phyloP scores from a whole-genome alignment of 495 filamentous ascomycete species.

The Aspergillus saccharolyticus region DNA sequence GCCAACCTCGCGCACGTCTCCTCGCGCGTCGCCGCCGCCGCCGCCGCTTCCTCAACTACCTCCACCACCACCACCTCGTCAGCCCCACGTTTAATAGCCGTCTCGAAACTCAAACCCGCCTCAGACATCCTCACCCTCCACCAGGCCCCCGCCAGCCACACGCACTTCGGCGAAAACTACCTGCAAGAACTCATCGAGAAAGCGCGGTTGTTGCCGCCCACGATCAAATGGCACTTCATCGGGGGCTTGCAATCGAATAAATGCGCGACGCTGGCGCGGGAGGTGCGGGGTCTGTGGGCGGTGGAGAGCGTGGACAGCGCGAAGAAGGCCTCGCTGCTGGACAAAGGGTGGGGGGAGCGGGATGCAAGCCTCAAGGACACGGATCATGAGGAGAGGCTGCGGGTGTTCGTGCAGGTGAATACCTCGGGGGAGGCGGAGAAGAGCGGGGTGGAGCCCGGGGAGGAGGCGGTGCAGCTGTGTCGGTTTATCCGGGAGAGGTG shows the following conservation, averaged over 20 bases:
- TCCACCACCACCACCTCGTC: conserved; percentile 11
- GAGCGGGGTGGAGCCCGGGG: conserved; percentile 64
- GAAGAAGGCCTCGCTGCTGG: conserved; percentile 79
- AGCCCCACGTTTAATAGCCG: conserved; percentile 73
- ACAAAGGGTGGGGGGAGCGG: conserved; percentile 65
- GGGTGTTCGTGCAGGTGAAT: conserved; percentile 89
- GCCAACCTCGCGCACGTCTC: conserved; percentile 35
- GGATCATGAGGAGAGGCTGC: conserved; percentile 36
- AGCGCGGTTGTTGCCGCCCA: conserved; percentile 69
- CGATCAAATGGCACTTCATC: conserved; percentile 93
- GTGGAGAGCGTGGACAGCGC: conserved; percentile 82
- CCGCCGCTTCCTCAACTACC: no score
- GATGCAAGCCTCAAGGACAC: conserved; percentile 19
- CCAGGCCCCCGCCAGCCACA: conserved; percentile 51
- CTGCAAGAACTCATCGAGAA: conserved; percentile 88
- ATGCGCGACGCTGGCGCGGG: conserved; percentile 76
- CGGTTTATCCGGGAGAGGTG: conserved; percentile 62
- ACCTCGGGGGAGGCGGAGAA: conserved; percentile 87
- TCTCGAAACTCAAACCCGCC: conserved; percentile 90
- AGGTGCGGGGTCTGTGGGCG: conserved; percentile 85
- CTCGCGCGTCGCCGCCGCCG: conserved; percentile 29
- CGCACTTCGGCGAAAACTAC: conserved; percentile 97
- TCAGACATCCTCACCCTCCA: conserved; percentile 83
- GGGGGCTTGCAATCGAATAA: conserved; percentile 88
- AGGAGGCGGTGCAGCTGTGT: conserved; percentile 53